Evolutionary conservation across 768 basidiomycete genomes (phyloP).

Genomic region (Rhizopogon vesiculosus): DNA sequence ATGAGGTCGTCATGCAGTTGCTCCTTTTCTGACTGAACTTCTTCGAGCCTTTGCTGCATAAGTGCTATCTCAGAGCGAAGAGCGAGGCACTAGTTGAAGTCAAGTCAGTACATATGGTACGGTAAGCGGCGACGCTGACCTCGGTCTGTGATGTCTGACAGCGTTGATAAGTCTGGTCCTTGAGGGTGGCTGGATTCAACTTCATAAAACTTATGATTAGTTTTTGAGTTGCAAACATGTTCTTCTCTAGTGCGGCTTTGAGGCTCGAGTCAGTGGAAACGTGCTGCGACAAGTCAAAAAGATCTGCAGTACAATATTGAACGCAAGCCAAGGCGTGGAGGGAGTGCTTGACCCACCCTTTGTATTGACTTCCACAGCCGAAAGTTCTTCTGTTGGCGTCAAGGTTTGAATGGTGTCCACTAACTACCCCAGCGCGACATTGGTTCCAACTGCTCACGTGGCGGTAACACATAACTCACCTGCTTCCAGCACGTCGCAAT

Average conservation of each 20-base stretch:
- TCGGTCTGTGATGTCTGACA: conserved; percentile 56
- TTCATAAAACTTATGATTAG: conserved; percentile 55
- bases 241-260: conserved; percentile 45
- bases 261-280: conserved; percentile 25
- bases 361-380: conserved; percentile 36
- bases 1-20: conserved; percentile 47
- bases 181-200: conserved; percentile 26
- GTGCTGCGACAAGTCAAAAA: conserved; percentile 29
- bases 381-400: conserved; percentile 46
- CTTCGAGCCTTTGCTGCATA: conserved; percentile 43
- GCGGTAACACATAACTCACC: conserved; percentile 34
- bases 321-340: neutral
- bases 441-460: conserved; percentile 1
- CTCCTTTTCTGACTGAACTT: conserved; percentile 45
- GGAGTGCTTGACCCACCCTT: conserved; percentile 28
- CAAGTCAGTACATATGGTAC: conserved; percentile 5
- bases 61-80: conserved; percentile 55
- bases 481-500: conserved; percentile 80
- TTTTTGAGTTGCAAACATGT: conserved; percentile 51
- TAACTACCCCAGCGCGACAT: conserved; percentile 38
- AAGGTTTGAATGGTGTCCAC: conserved; percentile 62
- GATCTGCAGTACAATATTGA: conserved; percentile 13
- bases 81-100: conserved; percentile 42
- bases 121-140: conserved; percentile 33
- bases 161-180: conserved; percentile 37